Conservation (phyloP, 2,329 filamentous ascomycete species). For the Diplodia mutila region DNA sequence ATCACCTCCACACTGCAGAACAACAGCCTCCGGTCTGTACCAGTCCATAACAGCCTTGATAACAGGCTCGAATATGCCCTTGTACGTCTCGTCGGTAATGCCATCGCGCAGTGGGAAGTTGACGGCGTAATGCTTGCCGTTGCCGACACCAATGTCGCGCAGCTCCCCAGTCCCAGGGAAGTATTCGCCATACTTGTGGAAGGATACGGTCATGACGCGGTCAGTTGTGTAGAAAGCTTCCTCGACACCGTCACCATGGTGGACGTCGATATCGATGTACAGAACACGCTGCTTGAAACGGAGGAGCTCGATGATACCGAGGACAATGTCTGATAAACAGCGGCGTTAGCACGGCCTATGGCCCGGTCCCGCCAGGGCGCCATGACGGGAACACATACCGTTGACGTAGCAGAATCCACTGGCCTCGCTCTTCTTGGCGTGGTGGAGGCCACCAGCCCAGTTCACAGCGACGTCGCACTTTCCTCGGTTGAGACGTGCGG, state of each 20-base stretch:
- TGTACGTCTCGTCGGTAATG: constrained; percentile 69
- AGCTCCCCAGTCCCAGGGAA: constrained; percentile 72
- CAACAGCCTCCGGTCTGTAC: constrained; percentile 69
- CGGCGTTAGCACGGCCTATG: constrained; percentile 3
- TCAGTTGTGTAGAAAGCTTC: constrained; percentile 74
- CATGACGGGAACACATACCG: constrained; percentile 33
- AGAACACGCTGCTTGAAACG: constrained; percentile 67
- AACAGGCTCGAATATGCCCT: constrained; percentile 69
- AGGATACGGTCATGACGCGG: constrained; percentile 72
- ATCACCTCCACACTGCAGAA: constrained; percentile 71
- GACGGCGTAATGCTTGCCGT: constrained; percentile 69
- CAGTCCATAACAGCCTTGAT: constrained; percentile 71
- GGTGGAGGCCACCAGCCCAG: constrained; percentile 55
- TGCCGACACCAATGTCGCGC: constrained; percentile 69
- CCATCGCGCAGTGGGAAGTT: constrained; percentile 72
- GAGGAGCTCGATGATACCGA: constrained; percentile 67
- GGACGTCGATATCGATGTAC: constrained; percentile 70
- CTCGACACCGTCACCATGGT: constrained; percentile 71
- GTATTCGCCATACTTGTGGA: constrained; percentile 75
- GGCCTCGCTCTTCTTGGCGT: constrained; percentile 54
- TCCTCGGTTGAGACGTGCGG: constrained; percentile 67
- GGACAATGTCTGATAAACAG: constrained; percentile 60
- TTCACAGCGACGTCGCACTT: constrained; percentile 69
- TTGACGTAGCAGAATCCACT: constrained; percentile 55
- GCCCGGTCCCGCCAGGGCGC: neutral